Base-by-base conservation (phyloP, 2,329 filamentous ascomycete genomes). In the Fonsecaea monophora region DNA sequence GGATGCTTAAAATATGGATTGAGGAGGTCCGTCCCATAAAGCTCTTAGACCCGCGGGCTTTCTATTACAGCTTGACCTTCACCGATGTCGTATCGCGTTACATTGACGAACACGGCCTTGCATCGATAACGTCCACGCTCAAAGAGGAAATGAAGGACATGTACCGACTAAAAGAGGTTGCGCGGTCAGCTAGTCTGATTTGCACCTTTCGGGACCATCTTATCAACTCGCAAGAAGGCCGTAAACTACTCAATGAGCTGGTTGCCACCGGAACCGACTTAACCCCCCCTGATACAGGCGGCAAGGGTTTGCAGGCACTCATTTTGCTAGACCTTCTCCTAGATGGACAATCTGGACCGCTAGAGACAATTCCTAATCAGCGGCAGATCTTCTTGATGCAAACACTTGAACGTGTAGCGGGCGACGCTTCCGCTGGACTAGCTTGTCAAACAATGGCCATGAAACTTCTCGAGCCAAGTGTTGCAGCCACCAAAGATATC, bases 301-400 rank as follows among this genome's bases (percentile, higher is more conserved):
- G 21, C 4, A 18, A 18, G 12, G 60, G 38, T 8, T 12, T 72
- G 37, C 53, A 58, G 25, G 48, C 84, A 60, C 75, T 89, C 2
- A 77, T 84, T 3, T 71, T 86, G 10, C 78, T 89, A 18, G 89
- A 89, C 71, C 77, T 82, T 34, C 77, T 89, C 3, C 71, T 88
- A 8, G 75, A 80, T 30, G 80, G 78, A 2, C 82, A 85, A 65
- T 80, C 83, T 40, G 78, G 79, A 7, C 79, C 85, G 21, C 76
- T 81, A 4, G 77, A 82, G 6, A 81, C 76, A 30, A 82, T 87
- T 64, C 81, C 80, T 25, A 79, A 78, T 62, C 87, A 94, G 73
- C 86, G 93, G 30, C 79, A 95, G 2, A 87, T 97, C 0, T 95
- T 97, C 78, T 88, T 94, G 8, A 87, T 94, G 50, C 92, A 91